Conservation (phyloP, 805 yeast species). For the Candida methanosorbosa region DNA sequence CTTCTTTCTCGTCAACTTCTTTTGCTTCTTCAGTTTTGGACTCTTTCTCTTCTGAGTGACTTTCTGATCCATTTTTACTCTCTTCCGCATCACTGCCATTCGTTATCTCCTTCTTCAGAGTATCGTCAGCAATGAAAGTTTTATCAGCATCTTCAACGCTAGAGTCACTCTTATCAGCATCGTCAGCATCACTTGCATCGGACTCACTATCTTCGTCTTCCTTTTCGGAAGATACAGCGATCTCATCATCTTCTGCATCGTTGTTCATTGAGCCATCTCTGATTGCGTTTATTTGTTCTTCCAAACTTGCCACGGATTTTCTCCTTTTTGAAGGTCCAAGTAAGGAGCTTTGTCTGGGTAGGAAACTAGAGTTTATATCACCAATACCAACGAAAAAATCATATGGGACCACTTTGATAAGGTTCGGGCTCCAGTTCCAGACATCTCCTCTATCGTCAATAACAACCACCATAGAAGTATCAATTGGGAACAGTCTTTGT, state of each 20-base stretch:
- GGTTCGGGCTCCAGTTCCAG: conserved; percentile 94
- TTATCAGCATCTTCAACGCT: conserved; percentile 3
- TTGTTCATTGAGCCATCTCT: conserved; percentile 11
- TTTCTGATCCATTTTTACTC: not conserved
- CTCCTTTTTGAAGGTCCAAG: conserved; percentile 58
- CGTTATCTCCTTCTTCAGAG: conserved; percentile 8
- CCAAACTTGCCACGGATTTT: conserved; percentile 47
- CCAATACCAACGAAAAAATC: conserved; percentile 97
- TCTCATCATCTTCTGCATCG: conserved; percentile 18
- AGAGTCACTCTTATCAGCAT: not conserved
- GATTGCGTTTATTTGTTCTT: conserved; percentile 30
- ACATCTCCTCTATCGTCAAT: conserved; percentile 98
- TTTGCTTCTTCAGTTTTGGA: conserved; percentile 5
- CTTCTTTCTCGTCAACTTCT: conserved; percentile 11
- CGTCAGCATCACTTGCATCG: conserved; percentile 1
- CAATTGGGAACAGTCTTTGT: conserved; percentile 86
- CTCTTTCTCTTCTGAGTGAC: not conserved
- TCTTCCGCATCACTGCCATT: conserved; percentile 1
- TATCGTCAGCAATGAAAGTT: not conserved
- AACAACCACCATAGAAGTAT: conserved; percentile 91
- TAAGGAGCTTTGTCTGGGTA: conserved; percentile 65
- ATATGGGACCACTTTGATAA: conserved; percentile 89
- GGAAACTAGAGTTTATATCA: conserved; percentile 86
- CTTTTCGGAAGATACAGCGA: conserved; percentile 10
- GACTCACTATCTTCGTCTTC: conserved; percentile 7